Evolutionary conservation across 2,329 filamentous ascomycete species (phyloP), one percentile per base, ranked within the genome.

Genomic region (Aspergillus spinulosporus): DNA sequence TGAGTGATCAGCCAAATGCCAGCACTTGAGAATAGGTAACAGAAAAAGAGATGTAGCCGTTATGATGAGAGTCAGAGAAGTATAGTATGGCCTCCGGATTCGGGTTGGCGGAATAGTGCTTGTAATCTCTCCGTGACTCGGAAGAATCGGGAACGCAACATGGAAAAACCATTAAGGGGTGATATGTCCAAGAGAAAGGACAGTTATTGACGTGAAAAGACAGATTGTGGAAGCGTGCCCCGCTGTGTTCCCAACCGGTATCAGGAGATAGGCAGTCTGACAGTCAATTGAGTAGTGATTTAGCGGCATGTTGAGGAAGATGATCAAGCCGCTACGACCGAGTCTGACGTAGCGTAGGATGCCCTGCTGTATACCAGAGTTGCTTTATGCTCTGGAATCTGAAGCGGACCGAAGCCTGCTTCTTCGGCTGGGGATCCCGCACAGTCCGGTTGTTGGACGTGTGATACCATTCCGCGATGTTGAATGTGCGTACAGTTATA

Each of bases 21-120:
- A 53, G 55, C 49, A 52, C 49, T 52, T 49, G 54, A 52, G 45
- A 49, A 14, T 14, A 46, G 32, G 52, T 39, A 48, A 5, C 31
- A 42, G 26, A 48, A 44, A 21, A 9, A 21, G 36, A 29, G 39
- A 37, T 21, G 29, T n/a, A 36, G 36, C 29, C 15, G 39, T 36
- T n/a, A 49, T 47, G 14, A 47, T 14, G 11, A 8, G 9, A 15
- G 29, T 28, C 34, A 31, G n/a, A 39, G 26, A 49, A 36, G 31
- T 31, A 42, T 11, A 43, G 4, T 28, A n/a, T 39, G n/a, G 26
- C 26, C 26, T 28, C 26, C 26, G 26, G 26, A 28, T 5, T 28
- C 4, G 26, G 26, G 4, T 28, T 28, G 3, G 26, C 26, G 26
- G 26, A 28, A 28, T 28, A 28, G 26, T 28, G 26, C 26, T 28